Evolutionary conservation across 371 early-diverging fungal genomes (phyloP), one percentile per base, ranked within the genome.

Genomic region (Batrachochytrium dendrobatidis): DNA sequence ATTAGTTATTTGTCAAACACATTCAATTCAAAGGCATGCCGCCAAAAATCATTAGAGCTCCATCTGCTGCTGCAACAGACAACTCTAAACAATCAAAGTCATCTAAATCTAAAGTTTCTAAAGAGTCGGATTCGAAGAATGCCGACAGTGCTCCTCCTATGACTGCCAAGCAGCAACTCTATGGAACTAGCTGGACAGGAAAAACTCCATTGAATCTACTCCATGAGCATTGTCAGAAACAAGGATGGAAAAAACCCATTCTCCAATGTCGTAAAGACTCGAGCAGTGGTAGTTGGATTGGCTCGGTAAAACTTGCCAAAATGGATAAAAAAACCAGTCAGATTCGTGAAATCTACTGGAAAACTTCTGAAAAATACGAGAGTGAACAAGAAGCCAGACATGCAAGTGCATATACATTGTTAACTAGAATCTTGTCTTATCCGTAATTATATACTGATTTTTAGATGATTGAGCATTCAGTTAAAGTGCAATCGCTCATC

Each of bases 191-290:
- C 44, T 54, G 90, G 91, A 91, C 91, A 0, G 93, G 93, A 55
- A 89, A 90, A 56, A 87, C 88, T 0, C 91, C 93, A 0, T 81
- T 84, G 2, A 80, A 83, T 3, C 70, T 90, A 1, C 71, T 92
- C 6, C 79, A 87, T 65, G 91, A 90, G 59, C 86, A 86, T 53
- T 86, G 87, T 63, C 87, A 88, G 60, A 83, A 83, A 60, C 67
- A 75, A 25, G 82, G 74, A 18, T 92, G 93, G 93, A 81, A 84
- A 50, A 85, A 88, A 39, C 84, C 89, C 0, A 69, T 72, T 1
- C 84, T 84, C 64, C 84, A 83, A 8, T 30, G 30, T 54, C 35
- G 70, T 65, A 46, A 31, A 64, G 18, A 7, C 33, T 6, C 34
- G 39, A 22, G 10, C 18, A 55, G 44, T 20, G 22, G n/a, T 34